A percentile compares a stretch with the other conserved stretches of the same genome.
Conservation (phyloP, 305 asterid genomes). For the Lippia alba region DNA sequence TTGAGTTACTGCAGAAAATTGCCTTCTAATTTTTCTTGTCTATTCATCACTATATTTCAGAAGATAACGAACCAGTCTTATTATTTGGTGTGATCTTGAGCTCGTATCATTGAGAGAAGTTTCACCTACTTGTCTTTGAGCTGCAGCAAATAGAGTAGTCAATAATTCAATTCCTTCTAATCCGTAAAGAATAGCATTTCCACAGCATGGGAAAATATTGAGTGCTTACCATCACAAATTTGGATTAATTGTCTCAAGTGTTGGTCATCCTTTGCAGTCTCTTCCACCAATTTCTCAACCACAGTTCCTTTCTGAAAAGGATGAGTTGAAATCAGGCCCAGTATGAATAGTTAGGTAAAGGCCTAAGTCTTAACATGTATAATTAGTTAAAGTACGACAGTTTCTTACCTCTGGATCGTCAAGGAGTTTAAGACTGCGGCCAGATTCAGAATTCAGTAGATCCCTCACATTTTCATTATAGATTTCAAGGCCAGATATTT, state of each 20-base stretch:
- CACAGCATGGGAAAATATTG: conserved; percentile 18
- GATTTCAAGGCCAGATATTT: conserved; percentile 90
- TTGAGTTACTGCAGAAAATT: conserved; percentile 25
- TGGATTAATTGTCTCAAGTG: conserved; percentile 80
- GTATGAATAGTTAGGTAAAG: conserved; percentile 15
- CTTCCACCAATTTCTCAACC: conserved; percentile 95
- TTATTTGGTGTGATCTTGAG: conserved; percentile 97
- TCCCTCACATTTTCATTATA: conserved; percentile 96
- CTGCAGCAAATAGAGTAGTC: conserved; percentile 51
- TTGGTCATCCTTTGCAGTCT: conserved; percentile 80
- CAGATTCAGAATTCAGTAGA: conserved; percentile 87
- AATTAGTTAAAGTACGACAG: conserved; percentile 21
- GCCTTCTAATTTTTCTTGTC: conserved; percentile 1
- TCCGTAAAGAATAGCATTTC: not conserved
- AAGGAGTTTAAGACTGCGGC: conserved; percentile 85
- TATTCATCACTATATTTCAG: conserved; percentile 7
- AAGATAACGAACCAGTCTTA: conserved; percentile 71
- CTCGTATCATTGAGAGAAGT: conserved; percentile 92
- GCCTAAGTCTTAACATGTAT: conserved; percentile 2
- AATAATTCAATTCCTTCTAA: conserved; percentile 27
- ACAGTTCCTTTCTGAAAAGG: conserved; percentile 88
- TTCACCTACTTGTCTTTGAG: conserved; percentile 99
- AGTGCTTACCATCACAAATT: conserved; percentile 75
- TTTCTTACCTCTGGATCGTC: conserved; percentile 93
- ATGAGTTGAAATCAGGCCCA: conserved; percentile 22